Conservation (phyloP, 192 early-diverging fungal genomes). For the Allomyces arbusculus region DNA sequence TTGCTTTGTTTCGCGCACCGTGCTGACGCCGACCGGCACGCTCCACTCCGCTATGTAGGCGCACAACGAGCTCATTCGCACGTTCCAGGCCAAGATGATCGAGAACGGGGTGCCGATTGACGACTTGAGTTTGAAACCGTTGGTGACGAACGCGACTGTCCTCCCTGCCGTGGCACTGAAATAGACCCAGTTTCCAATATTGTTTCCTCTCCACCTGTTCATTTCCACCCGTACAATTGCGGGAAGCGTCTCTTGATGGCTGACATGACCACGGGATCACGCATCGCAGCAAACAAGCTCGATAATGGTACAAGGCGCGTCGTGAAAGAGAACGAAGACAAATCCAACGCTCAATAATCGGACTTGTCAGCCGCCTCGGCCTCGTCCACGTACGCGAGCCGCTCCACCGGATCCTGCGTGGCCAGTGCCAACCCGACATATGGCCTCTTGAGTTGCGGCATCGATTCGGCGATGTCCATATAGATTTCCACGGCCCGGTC, state of each 20-base stretch:
- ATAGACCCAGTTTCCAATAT: background rate
- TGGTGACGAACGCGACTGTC: conserved; percentile 6
- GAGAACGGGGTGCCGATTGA: conserved; percentile 37
- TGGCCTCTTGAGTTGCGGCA: background rate
- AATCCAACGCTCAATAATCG: no score
- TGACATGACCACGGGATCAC: no score
- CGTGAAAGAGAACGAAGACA: no score
- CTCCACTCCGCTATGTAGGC: conserved; percentile 15
- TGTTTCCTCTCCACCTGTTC: no score
- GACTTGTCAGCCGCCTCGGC: no score
- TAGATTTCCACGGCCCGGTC: background rate
- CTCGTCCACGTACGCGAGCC: no score
- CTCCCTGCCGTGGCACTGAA: background rate
- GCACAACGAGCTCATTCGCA: conserved; percentile 39
- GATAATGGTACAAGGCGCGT: no score
- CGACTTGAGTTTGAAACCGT: conserved; percentile 37
- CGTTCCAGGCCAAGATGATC: conserved; percentile 39
- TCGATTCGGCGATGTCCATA: background rate
- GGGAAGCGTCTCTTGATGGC: no score
- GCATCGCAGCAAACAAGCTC: no score
- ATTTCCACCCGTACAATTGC: no score
- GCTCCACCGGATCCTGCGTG: no score
- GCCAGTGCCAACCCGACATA: background rate
- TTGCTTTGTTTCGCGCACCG: conserved; percentile 2
- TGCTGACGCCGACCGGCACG: background rate